A percentile compares a stretch with the other conserved stretches of the same genome.
phyloP scores from a whole-genome alignment of 352 stramenopile genomes.

The Phytophthora aleatoria region DNA sequence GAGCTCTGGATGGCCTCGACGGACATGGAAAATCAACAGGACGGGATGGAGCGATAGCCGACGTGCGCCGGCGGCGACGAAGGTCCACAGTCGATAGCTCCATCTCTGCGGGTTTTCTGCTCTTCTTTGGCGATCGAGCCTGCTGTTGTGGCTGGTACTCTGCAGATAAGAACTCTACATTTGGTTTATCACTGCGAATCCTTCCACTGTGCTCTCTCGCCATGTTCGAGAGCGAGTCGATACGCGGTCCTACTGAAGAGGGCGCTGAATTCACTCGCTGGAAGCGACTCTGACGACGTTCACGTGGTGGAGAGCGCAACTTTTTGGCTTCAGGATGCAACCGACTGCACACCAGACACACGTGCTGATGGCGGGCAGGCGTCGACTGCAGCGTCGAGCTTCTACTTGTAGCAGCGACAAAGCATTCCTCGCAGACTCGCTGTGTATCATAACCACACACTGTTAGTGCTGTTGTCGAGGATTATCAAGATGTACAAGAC shows the following conservation, averaged over 20 bases:
- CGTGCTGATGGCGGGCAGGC: slow-evolving; percentile 19
- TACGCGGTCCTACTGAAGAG: slow-evolving; percentile 16
- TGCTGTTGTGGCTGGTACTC: slow-evolving; percentile 5
- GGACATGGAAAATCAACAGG: slow-evolving; percentile 6
- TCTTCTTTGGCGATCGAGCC: background rate
- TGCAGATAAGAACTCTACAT: slow-evolving; percentile 2
- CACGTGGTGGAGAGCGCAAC: slow-evolving; percentile 5
- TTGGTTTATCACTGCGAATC: background rate
- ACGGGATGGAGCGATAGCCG: slow-evolving; percentile 13
- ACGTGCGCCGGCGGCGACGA: slow-evolving; percentile 19
- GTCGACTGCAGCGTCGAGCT: slow-evolving; percentile 6
- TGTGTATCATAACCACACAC: slow-evolving; percentile 14
- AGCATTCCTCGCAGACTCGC: slow-evolving; percentile 35
- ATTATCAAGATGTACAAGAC: background rate
- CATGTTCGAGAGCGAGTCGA: slow-evolving; percentile 20
- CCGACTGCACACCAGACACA: slow-evolving; percentile 28
- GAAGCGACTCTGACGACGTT: slow-evolving; percentile 16
- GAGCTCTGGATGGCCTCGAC: slow-evolving; percentile 12
- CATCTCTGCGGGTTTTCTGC: slow-evolving; percentile 2
- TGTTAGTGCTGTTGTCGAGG: slow-evolving; percentile 6
- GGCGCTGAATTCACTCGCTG: slow-evolving; percentile 21
- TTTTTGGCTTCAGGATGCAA: slow-evolving; percentile 17
- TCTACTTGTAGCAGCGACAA: slow-evolving; percentile 6
- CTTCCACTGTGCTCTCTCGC: slow-evolving; percentile 12
- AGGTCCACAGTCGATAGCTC: slow-evolving; percentile 20